A percentile compares a stretch with the other conserved stretches of the same genome.
These are phyloP conservation scores for Fusarium sarcochroum DNA, from an alignment of 2,329 filamentous ascomycete species.

Conservation along the genomic window DNA sequence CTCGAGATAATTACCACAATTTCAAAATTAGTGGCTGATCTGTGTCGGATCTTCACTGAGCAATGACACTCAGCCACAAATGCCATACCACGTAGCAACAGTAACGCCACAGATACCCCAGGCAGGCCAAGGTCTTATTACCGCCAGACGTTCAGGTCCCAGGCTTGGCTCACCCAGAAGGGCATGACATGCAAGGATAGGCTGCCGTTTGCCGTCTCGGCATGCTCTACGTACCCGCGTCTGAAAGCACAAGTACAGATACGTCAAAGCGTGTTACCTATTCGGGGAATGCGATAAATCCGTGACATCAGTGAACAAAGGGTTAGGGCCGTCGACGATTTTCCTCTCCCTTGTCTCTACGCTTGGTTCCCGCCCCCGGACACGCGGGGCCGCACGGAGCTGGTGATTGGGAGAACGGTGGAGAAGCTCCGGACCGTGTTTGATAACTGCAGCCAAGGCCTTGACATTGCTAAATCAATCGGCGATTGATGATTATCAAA, in stretches of 20 bases:
- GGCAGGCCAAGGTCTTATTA: constrained; percentile 26
- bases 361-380: constrained; percentile 27
- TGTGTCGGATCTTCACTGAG: background rate
- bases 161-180: constrained; percentile 26
- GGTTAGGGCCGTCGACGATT: constrained; percentile 4
- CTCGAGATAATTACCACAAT: background rate
- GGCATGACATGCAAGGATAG: constrained; percentile 16
- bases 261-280: constrained; percentile 19
- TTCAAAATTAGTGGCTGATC: constrained; percentile 1
- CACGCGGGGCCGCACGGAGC: constrained; percentile 28
- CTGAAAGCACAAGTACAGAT: constrained; percentile 22
- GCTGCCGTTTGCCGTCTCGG: constrained; percentile 43
- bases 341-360: constrained; percentile 1
- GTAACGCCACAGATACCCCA: constrained; percentile 22
- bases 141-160: constrained; percentile 29
- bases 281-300: constrained; percentile 24
- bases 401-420: constrained; percentile 40
- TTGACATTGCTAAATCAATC: constrained; percentile 29
- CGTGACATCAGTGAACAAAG: constrained; percentile 27
- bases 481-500: constrained; percentile 24
- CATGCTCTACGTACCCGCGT: constrained; percentile 21
- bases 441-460: constrained; percentile 21
- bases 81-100: background rate
- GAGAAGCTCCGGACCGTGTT: constrained; percentile 37
- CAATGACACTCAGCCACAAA: constrained; percentile 19